phyloP scores from a whole-genome alignment of 805 yeast species.

The Citeromyces nyonsensis region DNA sequence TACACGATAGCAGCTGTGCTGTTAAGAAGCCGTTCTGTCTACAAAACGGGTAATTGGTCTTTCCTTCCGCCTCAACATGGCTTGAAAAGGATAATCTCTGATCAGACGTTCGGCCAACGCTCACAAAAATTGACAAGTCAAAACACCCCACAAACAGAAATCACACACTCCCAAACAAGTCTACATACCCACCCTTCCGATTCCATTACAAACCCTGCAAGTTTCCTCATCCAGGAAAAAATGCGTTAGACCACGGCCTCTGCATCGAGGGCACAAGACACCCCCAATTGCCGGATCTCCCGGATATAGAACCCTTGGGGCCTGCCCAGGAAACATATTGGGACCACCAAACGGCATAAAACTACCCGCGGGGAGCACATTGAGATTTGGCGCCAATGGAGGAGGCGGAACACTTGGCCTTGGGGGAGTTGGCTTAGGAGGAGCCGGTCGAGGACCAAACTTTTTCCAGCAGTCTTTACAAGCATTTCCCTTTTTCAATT shows the following conservation, averaged over 20 bases:
- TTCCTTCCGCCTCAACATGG: too few species aligned
- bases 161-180: too few species aligned
- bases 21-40: too few species aligned
- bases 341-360: not conserved
- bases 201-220: constrained; percentile 52
- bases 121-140: too few species aligned
- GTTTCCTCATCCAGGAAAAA: constrained; percentile 45
- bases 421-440: constrained; percentile 6
- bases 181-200: constrained; percentile 31
- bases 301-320: constrained; percentile 37
- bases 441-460: constrained; percentile 25
- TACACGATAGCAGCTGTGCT: too few species aligned
- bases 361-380: constrained; percentile 5
- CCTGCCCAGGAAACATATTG: constrained; percentile 2
- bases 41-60: too few species aligned
- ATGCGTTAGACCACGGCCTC: constrained; percentile 43
- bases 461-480: constrained; percentile 60
- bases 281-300: constrained; percentile 79
- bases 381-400: constrained; percentile 10
- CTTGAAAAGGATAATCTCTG: too few species aligned
- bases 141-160: too few species aligned
- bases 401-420: constrained; percentile 9
- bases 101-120: too few species aligned
- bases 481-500: constrained; percentile 38
- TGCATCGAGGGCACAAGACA: constrained; percentile 51